These are phyloP conservation scores for Penicillium aurantiogriseum DNA, from an alignment of 2,329 filamentous ascomycete species.

Conservation along the genomic window DNA sequence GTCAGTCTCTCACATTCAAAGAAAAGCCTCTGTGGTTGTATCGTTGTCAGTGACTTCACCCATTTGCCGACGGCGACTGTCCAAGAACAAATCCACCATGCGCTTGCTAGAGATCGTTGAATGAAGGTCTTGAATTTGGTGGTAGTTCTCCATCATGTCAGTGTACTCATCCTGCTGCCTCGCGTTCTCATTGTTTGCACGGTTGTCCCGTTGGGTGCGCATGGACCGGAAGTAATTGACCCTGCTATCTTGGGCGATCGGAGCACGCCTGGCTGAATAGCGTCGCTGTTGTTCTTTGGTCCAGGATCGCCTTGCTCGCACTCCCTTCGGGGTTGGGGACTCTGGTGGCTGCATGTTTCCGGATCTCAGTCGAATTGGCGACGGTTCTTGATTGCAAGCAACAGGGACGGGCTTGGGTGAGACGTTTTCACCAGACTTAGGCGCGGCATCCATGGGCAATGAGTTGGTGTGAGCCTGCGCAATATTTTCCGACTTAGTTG, in stretches of 20 bases:
- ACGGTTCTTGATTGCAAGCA: slow-evolving; percentile 8
- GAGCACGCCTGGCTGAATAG: slow-evolving; percentile 23
- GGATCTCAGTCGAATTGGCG: slow-evolving; percentile 26
- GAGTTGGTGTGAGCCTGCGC: slow-evolving; percentile 2
- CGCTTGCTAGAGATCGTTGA: slow-evolving; percentile 35
- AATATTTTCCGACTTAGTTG: slow-evolving; percentile 4
- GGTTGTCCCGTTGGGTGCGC: slow-evolving; percentile 22
- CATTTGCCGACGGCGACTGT: slow-evolving; percentile 32
- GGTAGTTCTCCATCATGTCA: slow-evolving; percentile 18
- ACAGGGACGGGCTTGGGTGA: neutral
- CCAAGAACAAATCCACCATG: slow-evolving; percentile 41
- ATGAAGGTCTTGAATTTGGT: slow-evolving; percentile 22
- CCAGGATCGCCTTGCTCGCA: slow-evolving; percentile 18
- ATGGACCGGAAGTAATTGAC: slow-evolving; percentile 29
- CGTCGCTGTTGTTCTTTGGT: slow-evolving; percentile 24
- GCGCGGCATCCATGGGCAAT: neutral
- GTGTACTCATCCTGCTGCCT: slow-evolving; percentile 18
- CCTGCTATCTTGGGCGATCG: slow-evolving; percentile 23
- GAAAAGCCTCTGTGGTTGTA: slow-evolving; percentile 25
- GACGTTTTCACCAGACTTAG: neutral
- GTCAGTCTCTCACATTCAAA: slow-evolving; percentile 19
- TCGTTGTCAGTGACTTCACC: slow-evolving; percentile 20
- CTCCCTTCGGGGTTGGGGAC: slow-evolving; percentile 33
- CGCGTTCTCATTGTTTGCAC: slow-evolving; percentile 34
- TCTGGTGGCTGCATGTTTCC: slow-evolving; percentile 26